Percentiles rank a stretch among this genome's conserved stretches.
phyloP scores from a whole-genome alignment of 805 yeast genomes.

The Diddensiella caesifluorescens region DNA sequence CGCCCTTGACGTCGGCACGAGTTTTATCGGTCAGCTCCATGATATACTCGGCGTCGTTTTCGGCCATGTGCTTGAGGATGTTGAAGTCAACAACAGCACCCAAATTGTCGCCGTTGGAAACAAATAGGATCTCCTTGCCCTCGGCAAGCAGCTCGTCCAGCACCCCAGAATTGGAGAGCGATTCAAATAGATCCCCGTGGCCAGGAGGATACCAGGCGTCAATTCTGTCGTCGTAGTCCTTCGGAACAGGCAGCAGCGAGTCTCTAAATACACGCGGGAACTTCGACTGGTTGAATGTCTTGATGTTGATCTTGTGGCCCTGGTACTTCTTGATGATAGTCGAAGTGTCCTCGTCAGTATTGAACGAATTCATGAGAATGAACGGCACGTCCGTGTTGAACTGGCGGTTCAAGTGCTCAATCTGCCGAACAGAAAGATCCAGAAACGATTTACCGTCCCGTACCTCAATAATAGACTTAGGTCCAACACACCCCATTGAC shows the following conservation, averaged over 20 bases:
- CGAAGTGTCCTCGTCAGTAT: slow-evolving; percentile 93
- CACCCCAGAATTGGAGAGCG: slow-evolving; percentile 84
- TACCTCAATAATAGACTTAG: slow-evolving; percentile 92
- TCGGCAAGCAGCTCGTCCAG: slow-evolving; percentile 81
- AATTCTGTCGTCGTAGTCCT: slow-evolving; percentile 60
- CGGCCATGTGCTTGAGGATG: slow-evolving; percentile 88
- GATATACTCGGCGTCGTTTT: slow-evolving; percentile 85
- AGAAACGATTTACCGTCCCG: slow-evolving; percentile 97
- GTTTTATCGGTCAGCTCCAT: slow-evolving; percentile 99
- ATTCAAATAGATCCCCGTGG: slow-evolving; percentile 95
- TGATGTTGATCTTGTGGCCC: slow-evolving; percentile 91
- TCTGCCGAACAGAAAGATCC: slow-evolving; percentile 94
- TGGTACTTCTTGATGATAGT: slow-evolving; percentile 93
- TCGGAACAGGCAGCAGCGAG: slow-evolving; percentile 93
- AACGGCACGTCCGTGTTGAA: slow-evolving; percentile 92
- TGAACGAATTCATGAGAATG: slow-evolving; percentile 96
- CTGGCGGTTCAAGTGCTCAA: slow-evolving; percentile 86
- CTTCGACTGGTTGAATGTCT: slow-evolving; percentile 96
- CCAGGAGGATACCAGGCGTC: slow-evolving; percentile 99
- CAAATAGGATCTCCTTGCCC: slow-evolving; percentile 92
- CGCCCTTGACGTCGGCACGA: slow-evolving; percentile 99
- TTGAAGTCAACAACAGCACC: slow-evolving; percentile 96
- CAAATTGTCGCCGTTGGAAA: slow-evolving; percentile 95
- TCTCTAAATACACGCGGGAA: slow-evolving; percentile 95
- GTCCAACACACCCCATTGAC: slow-evolving; percentile 99